Evolutionary conservation across 2,329 filamentous ascomycete species (phyloP), one percentile per base, ranked within the genome.

Genomic region (Penicillium sp.): DNA sequence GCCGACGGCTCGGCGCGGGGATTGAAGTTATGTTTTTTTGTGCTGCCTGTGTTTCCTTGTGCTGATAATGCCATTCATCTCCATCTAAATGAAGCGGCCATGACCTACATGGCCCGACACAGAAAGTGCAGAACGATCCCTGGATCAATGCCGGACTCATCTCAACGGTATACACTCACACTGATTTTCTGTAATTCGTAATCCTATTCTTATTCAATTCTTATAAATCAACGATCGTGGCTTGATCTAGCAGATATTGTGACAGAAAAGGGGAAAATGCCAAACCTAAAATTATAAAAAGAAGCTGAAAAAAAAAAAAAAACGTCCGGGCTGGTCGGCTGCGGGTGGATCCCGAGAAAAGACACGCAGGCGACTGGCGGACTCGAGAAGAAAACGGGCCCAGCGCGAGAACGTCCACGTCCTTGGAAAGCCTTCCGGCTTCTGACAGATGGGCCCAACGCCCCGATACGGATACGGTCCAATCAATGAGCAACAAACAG

Each of bases 1-100:
- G 52, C 60, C 62, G 60, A 60, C 53, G 56, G 53, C 49, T 48
- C 52, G 59, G 59, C 26, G 26, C 55, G 52, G 54, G 37, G 26
- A 14, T 54, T 52, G 52, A 22, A 22, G 26, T 48, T 53, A 22
- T 52, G 52, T 8, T 28, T 22, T 51, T 51, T 35, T 33, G n/a
- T 43, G n/a, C n/a, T n/a, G n/a, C n/a, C n/a, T n/a, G n/a, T n/a
- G n/a, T n/a, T n/a, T n/a, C n/a, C n/a, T n/a, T n/a, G n/a, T n/a
- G 13, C 49, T 52, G 10, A 3, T 2, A 38, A 38, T 43, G 33
- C 37, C 40, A 28, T 22, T 11, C 49, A 28, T 57, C 13, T 49
- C 33, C 35, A 28, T 30, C n/a, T 11, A 26, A 11, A n/a, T 43
- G 13, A 16, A 38, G 38, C 55, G 42, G 30, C n/a, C 33, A 19